A percentile compares a stretch with the other conserved stretches of the same genome.
Conservation (phyloP, 768 basidiomycete species). For the Dendrothele bispora region DNA sequence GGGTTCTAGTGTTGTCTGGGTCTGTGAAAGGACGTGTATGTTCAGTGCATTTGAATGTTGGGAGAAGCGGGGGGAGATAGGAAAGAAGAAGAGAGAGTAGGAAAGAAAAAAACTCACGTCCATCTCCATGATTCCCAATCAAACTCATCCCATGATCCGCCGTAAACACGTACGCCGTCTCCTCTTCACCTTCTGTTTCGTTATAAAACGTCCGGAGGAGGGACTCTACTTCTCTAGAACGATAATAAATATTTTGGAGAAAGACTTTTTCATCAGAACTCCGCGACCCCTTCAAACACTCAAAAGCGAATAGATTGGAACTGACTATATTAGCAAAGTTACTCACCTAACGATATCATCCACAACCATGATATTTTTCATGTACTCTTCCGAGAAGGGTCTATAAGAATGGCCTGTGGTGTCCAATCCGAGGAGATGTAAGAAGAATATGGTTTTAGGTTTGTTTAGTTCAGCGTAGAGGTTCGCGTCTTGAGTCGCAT, state of each 20-base stretch:
- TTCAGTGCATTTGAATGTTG: too few species aligned
- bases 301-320: too few species aligned
- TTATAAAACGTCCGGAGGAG: conserved; percentile 62
- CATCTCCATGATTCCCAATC: conserved; percentile 89
- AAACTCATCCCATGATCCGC: conserved; percentile 91
- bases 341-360: conserved; percentile 74
- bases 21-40: conserved; percentile 41
- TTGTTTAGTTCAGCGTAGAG: conserved; percentile 53
- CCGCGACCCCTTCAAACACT: too few species aligned
- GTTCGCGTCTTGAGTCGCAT: conserved; percentile 53
- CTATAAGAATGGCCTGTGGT: conserved; percentile 87
- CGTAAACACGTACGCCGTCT: conserved; percentile 78
- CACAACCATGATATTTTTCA: conserved; percentile 79
- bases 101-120: conserved; percentile 46
- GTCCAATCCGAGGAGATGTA: conserved; percentile 83
- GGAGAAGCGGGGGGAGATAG: too few species aligned
- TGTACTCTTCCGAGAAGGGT: conserved; percentile 88
- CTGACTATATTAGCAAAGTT: too few species aligned
- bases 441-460: conserved; percentile 72
- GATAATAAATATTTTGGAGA: too few species aligned
- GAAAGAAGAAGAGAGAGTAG: too few species aligned
- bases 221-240: conserved; percentile 61
- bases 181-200: conserved; percentile 56
- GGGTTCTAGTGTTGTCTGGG: conserved; percentile 86
- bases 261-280: too few species aligned